Conservation (phyloP, 139 green algal genomes). For the Choricystis sp. region DNA sequence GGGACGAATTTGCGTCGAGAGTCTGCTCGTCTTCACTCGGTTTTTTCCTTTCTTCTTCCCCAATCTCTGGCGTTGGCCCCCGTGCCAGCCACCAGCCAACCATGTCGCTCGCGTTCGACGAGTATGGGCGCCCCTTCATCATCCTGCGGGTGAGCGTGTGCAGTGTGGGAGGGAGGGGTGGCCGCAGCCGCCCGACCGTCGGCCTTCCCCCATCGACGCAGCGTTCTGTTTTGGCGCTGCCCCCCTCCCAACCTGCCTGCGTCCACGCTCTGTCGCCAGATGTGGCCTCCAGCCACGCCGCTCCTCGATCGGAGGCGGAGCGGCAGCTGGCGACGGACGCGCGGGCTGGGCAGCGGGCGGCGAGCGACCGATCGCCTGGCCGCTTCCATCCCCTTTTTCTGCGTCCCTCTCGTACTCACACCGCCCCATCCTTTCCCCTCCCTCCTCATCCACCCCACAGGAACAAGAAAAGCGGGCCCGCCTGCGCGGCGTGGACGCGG, state of each 20-base stretch:
- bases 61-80: no score
- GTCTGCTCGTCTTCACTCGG: no score
- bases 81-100: background rate
- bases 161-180: background rate
- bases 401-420: background rate
- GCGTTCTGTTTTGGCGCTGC: no score
- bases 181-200: no score
- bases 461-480: slow-evolving; percentile 83
- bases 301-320: no score
- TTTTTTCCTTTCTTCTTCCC: no score
- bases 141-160: slow-evolving; percentile 66
- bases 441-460: slow-evolving; percentile 13
- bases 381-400: background rate
- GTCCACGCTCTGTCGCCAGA: no score
- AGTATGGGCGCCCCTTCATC: slow-evolving; percentile 93
- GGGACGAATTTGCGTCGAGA: no score
- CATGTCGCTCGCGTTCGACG: slow-evolving; percentile 93
- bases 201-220: no score
- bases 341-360: background rate
- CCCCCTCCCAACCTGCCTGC: no score
- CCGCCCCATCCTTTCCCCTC: background rate
- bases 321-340: no score
- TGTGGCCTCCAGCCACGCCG: no score
- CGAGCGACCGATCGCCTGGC: background rate
- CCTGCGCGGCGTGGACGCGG: slow-evolving; percentile 78